These are phyloP conservation scores for Sordariomycetes sp. DNA, from an alignment of 2,329 filamentous ascomycete species.

Conservation along the genomic window DNA sequence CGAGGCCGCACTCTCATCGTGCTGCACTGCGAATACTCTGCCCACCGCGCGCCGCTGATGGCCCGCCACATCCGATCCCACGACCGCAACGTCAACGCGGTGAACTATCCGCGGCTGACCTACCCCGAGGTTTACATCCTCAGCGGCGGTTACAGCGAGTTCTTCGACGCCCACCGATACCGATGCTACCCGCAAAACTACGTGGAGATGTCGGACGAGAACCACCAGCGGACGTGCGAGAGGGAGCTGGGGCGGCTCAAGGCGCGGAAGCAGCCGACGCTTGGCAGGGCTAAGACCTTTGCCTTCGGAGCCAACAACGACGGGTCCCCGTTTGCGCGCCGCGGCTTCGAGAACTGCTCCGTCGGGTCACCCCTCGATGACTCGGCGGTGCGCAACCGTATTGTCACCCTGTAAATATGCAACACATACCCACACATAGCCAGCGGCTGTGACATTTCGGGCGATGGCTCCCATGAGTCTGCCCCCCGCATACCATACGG, in stretches of 20 bases:
- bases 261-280: constrained; percentile 59
- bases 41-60: constrained; percentile 91
- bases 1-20: constrained; percentile 69
- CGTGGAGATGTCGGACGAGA: constrained; percentile 89
- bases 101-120: constrained; percentile 78
- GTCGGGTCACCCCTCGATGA: neutral
- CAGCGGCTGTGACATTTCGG: neutral
- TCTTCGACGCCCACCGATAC: constrained; percentile 68
- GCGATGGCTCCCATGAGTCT: no score
- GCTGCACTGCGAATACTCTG: constrained; percentile 98
- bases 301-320: constrained; percentile 55
- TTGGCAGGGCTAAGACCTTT: constrained; percentile 85
- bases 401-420: constrained; percentile 1
- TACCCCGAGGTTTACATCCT: constrained; percentile 97
- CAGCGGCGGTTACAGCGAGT: constrained; percentile 90
- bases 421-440: neutral
- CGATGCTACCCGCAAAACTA: constrained; percentile 93
- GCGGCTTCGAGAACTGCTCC: constrained; percentile 3
- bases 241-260: constrained; percentile 89
- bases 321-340: constrained; percentile 1
- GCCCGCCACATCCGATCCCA: constrained; percentile 84
- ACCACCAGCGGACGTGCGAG: constrained; percentile 88
- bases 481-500: no score
- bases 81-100: constrained; percentile 76
- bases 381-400: neutral